Evolutionary conservation across 148 eudicot genomes (phyloP).

Genomic region (Camellia lanceoleosa): DNA sequence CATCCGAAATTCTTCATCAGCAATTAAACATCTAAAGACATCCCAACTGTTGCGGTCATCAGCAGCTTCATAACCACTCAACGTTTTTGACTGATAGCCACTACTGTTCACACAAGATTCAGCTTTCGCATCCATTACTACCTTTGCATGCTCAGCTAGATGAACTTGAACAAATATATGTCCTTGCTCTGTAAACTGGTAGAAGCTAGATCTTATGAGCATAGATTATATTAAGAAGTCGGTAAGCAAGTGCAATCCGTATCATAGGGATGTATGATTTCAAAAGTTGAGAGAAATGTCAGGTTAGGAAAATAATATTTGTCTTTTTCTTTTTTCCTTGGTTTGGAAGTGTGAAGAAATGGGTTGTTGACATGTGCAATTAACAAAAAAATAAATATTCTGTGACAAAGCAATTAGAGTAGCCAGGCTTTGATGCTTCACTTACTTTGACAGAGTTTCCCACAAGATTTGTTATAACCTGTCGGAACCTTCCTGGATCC

Average conservation of each 20-base stretch:
- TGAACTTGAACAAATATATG: conserved; percentile 65
- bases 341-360: not conserved
- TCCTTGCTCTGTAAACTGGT: conserved; percentile 68
- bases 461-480: conserved; percentile 66
- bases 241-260: not conserved
- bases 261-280: not conserved
- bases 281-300: not conserved
- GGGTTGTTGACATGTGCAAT: not conserved
- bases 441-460: conserved; percentile 79
- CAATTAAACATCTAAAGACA: conserved; percentile 28
- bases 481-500: conserved; percentile 75
- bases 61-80: conserved; percentile 59
- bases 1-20: conserved; percentile 32
- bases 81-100: conserved; percentile 33
- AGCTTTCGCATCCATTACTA: conserved; percentile 26
- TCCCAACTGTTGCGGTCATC: conserved; percentile 53
- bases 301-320: not conserved
- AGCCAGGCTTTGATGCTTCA: not conserved
- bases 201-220: conserved; percentile 3
- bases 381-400: not conserved
- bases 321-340: not conserved
- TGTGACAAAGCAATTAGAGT: not conserved
- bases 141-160: conserved; percentile 44
- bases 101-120: conserved; percentile 32
- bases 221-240: not conserved